A percentile compares a stretch with the other conserved stretches of the same genome.
Evolutionary conservation across 2,329 filamentous ascomycete genomes (phyloP).

Genomic region (Endothia cerciana): DNA sequence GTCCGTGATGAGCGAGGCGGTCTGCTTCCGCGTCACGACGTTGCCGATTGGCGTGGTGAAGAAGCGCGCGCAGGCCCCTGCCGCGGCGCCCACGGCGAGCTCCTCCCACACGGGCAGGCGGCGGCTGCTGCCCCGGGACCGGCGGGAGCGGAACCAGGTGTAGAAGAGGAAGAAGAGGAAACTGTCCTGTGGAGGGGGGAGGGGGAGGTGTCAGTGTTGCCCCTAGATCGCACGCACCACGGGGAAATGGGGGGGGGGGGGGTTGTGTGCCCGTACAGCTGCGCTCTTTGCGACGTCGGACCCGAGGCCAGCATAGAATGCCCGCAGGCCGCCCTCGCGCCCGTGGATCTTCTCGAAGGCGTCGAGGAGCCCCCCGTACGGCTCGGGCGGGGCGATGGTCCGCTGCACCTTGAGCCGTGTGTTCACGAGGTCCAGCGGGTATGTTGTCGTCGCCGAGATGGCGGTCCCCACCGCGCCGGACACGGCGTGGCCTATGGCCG

Average conservation of each 20-base stretch:
- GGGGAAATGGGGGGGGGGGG: no score
- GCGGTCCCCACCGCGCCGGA: constrained; percentile 80
- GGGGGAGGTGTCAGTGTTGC: not conserved
- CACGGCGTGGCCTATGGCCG: constrained; percentile 79
- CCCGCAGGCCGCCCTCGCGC: constrained; percentile 69
- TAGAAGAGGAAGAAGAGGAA: constrained; percentile 70
- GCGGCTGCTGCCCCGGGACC: constrained; percentile 40
- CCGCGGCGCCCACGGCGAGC: constrained; percentile 71
- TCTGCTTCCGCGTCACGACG: constrained; percentile 82
- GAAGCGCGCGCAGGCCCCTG: constrained; percentile 74
- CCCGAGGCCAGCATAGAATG: constrained; percentile 70
- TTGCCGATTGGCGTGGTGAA: constrained; percentile 82
- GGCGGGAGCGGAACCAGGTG: constrained; percentile 49
- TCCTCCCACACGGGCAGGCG: constrained; percentile 70
- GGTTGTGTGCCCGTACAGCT: constrained; percentile 59
- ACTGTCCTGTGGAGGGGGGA: constrained; percentile 9
- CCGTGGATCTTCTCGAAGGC: constrained; percentile 72
- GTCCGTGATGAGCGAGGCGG: constrained; percentile 49
- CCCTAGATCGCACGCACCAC: not conserved
- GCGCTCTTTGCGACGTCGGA: constrained; percentile 70
- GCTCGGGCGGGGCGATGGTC: not conserved
- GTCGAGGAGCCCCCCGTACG: constrained; percentile 68
- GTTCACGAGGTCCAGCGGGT: constrained; percentile 81
- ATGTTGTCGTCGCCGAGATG: constrained; percentile 76
- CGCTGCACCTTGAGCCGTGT: constrained; percentile 82